These are phyloP conservation scores for Linnemannia elongata DNA, from an alignment of 192 early-diverging fungal species.

Conservation along the genomic window DNA sequence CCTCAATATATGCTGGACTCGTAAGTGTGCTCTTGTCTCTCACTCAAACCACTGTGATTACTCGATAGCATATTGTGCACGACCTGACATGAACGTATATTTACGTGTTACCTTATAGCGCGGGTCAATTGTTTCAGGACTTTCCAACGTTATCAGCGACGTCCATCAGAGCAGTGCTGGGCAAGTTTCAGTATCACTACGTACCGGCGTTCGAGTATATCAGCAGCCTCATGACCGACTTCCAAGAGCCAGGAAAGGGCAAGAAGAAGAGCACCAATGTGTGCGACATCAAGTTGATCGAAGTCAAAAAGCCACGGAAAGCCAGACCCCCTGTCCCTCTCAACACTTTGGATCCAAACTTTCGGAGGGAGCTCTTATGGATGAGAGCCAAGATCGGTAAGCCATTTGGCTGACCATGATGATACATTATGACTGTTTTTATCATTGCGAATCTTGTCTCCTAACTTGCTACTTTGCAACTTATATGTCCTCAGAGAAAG, in stretches of 20 bases:
- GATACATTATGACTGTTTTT: neutral
- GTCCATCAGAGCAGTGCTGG: conserved; percentile 21
- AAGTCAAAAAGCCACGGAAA: conserved; percentile 9
- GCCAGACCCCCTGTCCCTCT: neutral
- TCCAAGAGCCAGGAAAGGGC: neutral
- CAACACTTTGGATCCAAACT: conserved; percentile 16
- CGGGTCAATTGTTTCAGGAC: conserved; percentile 41
- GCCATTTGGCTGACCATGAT: neutral
- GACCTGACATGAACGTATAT: neutral
- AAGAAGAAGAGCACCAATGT: neutral
- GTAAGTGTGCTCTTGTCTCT: conserved; percentile 2
- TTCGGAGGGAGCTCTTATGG: conserved; percentile 26
- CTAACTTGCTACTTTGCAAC: neutral
- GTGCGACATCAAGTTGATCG: neutral
- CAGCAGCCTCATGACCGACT: neutral
- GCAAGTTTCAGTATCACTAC: conserved; percentile 24
- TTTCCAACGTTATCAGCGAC: conserved; percentile 28
- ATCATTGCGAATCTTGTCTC: neutral
- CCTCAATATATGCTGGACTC: conserved; percentile 18
- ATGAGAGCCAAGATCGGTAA: conserved; percentile 28
- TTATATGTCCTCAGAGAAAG: conserved; percentile 6
- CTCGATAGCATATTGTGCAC: neutral
- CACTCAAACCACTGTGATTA: neutral
- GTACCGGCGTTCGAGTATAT: conserved; percentile 32
- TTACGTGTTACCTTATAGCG: conserved; percentile 4